phyloP scores from a whole-genome alignment of 345 rosid genomes.

The Brassica napus region DNA sequence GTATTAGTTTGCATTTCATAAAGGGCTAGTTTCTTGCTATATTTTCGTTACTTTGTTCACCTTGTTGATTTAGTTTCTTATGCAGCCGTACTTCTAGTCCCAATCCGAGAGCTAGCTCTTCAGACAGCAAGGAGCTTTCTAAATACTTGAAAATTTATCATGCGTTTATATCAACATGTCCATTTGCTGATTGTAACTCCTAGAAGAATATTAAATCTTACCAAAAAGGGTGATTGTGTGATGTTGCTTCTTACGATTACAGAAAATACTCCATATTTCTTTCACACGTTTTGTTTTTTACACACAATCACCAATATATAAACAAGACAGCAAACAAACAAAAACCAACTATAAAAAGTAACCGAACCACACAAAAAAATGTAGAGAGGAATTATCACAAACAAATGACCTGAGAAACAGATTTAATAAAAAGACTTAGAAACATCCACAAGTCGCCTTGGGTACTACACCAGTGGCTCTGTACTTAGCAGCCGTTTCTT shows the following conservation, averaged over 20 bases:
- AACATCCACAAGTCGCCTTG: slow-evolving; percentile 75
- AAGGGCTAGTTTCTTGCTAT: too few relatives aligned
- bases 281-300: not conserved
- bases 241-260: not conserved
- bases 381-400: slow-evolving; percentile 22
- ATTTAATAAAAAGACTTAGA: slow-evolving; percentile 38
- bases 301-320: slow-evolving; percentile 13
- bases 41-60: too few relatives aligned
- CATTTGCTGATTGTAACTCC: too few relatives aligned
- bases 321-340: slow-evolving; percentile 23
- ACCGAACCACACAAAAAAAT: slow-evolving; percentile 4
- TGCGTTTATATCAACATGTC: too few relatives aligned
- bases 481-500: slow-evolving; percentile 83
- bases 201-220: too few relatives aligned
- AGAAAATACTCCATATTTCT: not conserved
- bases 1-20: too few relatives aligned
- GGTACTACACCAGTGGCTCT: slow-evolving; percentile 79
- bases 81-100: too few relatives aligned
- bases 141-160: too few relatives aligned
- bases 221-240: not conserved
- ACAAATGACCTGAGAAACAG: slow-evolving; percentile 23
- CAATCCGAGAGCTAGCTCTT: too few relatives aligned
- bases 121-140: too few relatives aligned
- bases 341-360: not conserved
- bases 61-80: too few relatives aligned